Base-by-base conservation (phyloP, 768 basidiomycete species). In the Mycena epipterygia region DNA sequence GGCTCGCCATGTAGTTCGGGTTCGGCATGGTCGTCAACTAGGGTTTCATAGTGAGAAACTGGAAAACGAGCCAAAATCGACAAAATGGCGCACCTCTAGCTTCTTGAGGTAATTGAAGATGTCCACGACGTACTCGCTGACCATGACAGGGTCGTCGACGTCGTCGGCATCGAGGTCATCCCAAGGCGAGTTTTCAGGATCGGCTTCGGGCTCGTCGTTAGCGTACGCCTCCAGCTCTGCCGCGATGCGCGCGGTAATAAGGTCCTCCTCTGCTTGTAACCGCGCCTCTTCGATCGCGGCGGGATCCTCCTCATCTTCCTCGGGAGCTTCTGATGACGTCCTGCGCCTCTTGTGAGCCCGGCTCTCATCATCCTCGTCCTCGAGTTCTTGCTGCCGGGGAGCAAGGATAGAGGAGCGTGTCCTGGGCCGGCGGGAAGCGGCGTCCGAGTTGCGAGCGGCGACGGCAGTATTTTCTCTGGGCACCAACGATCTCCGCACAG, bases 151-250 rank as follows among this genome's bases (percentile, higher is more conserved):
- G 77, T 99, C 97, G 57, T 96, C 95, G 23, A 83, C 88, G 77
- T 99, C 98, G 52, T 97, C 96, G 1, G 90, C 91, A 73, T 99
- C 98, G 19, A 99, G 87, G 76, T 99, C 97, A 33, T 93, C 93
- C 97, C 96, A 99, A 42, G 81, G 74, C 14, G 85, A 85, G 84
- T 85, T 83, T 62, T 92, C 85, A 4, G 90, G 91, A 73, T 92
- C 91, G 5, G 89, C 91, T 77, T 93, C 93, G 4, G 76, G 79
- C 70, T 90, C 89, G 8, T 64, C 75, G 35, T 89, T 83, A 23
- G 84, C 82, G 62, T 83, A 84, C 2, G 81, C 81, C 61, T 92
- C 91, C 41, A 84, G 82, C 68, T 89, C 88, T 35, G 84, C 86
- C 16, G 78, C 82, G 35, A 88, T 81, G 11, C 84, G 85, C 5